Evolutionary conservation across 192 early-diverging fungal species (phyloP).

Genomic region (Spizellomyces sp.): DNA sequence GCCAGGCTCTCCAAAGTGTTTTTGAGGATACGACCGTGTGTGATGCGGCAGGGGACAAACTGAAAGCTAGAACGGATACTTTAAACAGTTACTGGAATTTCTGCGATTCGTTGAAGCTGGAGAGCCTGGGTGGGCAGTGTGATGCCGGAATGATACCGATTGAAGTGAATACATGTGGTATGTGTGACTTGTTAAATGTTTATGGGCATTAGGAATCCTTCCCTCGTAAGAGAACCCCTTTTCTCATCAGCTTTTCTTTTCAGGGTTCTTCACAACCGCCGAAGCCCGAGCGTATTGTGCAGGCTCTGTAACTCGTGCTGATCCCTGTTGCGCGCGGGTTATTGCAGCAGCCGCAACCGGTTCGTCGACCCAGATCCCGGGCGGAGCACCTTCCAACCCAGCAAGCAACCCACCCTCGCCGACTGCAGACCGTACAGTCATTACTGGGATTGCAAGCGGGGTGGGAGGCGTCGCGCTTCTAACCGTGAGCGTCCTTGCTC

Average conservation of each 20-base stretch:
- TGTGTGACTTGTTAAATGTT: neutral
- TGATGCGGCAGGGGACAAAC: neutral
- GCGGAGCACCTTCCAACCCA: too few relatives aligned
- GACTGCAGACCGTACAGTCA: too few relatives aligned
- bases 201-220: neutral
- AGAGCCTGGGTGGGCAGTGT: neutral
- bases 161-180: slow-evolving; percentile 23
- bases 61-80: neutral
- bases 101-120: neutral
- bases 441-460: too few relatives aligned
- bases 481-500: too few relatives aligned
- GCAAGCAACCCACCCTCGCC: too few relatives aligned
- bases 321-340: neutral
- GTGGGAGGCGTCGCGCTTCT: too few relatives aligned
- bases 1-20: slow-evolving; percentile 1
- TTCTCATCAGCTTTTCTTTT: neutral
- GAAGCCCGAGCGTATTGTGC: slow-evolving; percentile 11
- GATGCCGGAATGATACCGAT: slow-evolving; percentile 4
- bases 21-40: slow-evolving; percentile 12
- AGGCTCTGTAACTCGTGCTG: neutral
- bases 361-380: too few relatives aligned
- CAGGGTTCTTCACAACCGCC: slow-evolving; percentile 10
- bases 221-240: neutral
- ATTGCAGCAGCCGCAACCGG: too few relatives aligned
- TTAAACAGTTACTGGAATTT: neutral